Percentiles rank a stretch among this genome's conserved stretches.
Evolutionary conservation across 768 basidiomycete species (phyloP).

Genomic region (Auricularia cornea): DNA sequence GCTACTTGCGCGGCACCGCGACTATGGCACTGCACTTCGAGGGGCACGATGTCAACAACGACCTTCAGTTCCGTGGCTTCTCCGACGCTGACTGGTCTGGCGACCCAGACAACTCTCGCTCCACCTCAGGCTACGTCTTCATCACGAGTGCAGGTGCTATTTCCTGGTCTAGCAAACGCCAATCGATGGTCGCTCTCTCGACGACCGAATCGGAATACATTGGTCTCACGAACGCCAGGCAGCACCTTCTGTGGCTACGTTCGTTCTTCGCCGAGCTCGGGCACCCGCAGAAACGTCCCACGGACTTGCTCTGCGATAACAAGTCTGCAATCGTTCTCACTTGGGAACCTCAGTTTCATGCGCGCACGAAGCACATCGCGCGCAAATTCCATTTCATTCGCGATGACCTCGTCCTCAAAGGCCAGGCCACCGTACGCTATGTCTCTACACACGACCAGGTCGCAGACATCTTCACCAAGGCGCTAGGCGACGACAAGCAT

Average conservation of each 20-base stretch:
- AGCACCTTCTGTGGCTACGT: conserved; percentile 8
- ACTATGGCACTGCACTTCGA: conserved; percentile 2
- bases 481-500: conserved; percentile 9
- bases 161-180: conserved; percentile 14
- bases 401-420: conserved; percentile 12
- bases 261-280: conserved; percentile 2
- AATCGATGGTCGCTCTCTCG: conserved; percentile 14
- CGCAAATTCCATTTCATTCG: conserved; percentile 19
- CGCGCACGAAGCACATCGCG: conserved; percentile 22
- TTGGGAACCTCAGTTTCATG: conserved; percentile 13
- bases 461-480: conserved; percentile 12
- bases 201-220: conserved; percentile 15
- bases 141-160: conserved; percentile 9
- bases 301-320: conserved; percentile 11
- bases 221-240: background rate
- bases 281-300: background rate
- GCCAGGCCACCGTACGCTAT: conserved; percentile 11
- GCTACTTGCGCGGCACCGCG: conserved; percentile 8
- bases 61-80: background rate
- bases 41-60: background rate
- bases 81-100: conserved; percentile 7
- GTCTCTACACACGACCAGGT: conserved; percentile 16
- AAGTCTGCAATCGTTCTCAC: conserved; percentile 13
- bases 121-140: conserved; percentile 2
- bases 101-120: background rate